phyloP scores from a whole-genome alignment of 495 filamentous ascomycete genomes.

The Pseudevernia furfuracea region DNA sequence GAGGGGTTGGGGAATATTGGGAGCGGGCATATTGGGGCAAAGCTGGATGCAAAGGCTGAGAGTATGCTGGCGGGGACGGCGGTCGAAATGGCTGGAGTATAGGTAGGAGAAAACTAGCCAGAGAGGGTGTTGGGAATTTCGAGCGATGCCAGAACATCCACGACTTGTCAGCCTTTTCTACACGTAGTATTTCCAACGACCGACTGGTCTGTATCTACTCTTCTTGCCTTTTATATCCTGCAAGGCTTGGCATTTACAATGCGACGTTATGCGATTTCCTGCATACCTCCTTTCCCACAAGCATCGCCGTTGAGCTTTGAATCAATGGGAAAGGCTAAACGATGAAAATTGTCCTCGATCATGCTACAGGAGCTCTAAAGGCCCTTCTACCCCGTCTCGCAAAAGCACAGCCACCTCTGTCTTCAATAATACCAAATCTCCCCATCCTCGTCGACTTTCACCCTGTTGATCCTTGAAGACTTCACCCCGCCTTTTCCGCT shows the following conservation, averaged over 20 bases:
- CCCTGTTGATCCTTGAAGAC: background rate
- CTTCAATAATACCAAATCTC: background rate
- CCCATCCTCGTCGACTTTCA: background rate
- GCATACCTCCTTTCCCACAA: too few relatives aligned
- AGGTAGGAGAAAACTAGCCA: background rate
- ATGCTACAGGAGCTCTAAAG: too few relatives aligned
- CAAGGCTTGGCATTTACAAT: too few relatives aligned
- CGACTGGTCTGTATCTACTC: too few relatives aligned
- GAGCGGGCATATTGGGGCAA: constrained; percentile 1
- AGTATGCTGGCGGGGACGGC: background rate
- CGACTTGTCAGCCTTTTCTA: background rate
- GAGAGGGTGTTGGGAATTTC: background rate
- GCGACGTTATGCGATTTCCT: too few relatives aligned
- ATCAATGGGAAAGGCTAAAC: too few relatives aligned
- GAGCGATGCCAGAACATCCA: background rate
- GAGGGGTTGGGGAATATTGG: constrained; percentile 4
- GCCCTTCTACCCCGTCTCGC: too few relatives aligned
- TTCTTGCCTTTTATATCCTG: too few relatives aligned
- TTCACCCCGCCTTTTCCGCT: background rate
- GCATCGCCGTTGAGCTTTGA: too few relatives aligned
- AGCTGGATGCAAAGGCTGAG: background rate
- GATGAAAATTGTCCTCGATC: too few relatives aligned
- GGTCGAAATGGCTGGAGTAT: background rate
- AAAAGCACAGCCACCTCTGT: too few relatives aligned
- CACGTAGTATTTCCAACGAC: too few relatives aligned